Conservation (phyloP, 1,139 yeast species). For the Debaryomycetaceae sp. region DNA sequence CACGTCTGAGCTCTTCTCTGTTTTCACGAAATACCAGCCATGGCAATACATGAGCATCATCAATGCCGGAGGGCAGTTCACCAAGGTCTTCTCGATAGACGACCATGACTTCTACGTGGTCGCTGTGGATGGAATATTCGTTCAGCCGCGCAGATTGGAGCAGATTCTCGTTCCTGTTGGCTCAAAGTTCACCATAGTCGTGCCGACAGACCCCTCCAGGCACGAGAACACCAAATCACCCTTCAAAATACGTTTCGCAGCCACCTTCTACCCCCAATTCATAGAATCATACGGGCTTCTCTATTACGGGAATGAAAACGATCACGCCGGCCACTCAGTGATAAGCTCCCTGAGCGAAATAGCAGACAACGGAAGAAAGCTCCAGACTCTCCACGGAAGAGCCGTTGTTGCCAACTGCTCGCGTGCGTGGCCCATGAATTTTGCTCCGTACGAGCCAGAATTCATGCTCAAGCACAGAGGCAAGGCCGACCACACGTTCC, state of each 20-base stretch:
- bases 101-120: constrained; percentile 28
- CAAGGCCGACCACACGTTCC: constrained; percentile 20
- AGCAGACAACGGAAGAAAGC: constrained; percentile 9
- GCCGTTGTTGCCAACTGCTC: constrained; percentile 1
- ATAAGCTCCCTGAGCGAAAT: constrained; percentile 4
- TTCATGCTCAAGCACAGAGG: constrained; percentile 5
- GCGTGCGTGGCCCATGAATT: constrained; percentile 14
- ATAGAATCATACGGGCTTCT: constrained; percentile 26
- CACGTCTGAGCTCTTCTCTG: constrained; percentile 13
- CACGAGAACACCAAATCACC: constrained; percentile 12
- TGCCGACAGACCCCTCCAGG: constrained; percentile 17
- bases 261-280: constrained; percentile 26
- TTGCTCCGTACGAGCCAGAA: constrained; percentile 14
- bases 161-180: constrained; percentile 28
- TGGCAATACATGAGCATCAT: constrained; percentile 27
- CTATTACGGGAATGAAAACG: constrained; percentile 15
- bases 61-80: constrained; percentile 32
- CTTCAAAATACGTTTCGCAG: constrained; percentile 26
- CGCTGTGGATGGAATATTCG: constrained; percentile 30
- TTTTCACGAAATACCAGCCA: constrained; percentile 15
- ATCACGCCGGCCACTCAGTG: constrained; percentile 3
- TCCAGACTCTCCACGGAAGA: constrained; percentile 18
- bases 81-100: constrained; percentile 31
- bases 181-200: constrained; percentile 21
- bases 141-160: constrained; percentile 20